phyloP scores from a whole-genome alignment of 352 stramenopile species.

The Phytophthora citricola region DNA sequence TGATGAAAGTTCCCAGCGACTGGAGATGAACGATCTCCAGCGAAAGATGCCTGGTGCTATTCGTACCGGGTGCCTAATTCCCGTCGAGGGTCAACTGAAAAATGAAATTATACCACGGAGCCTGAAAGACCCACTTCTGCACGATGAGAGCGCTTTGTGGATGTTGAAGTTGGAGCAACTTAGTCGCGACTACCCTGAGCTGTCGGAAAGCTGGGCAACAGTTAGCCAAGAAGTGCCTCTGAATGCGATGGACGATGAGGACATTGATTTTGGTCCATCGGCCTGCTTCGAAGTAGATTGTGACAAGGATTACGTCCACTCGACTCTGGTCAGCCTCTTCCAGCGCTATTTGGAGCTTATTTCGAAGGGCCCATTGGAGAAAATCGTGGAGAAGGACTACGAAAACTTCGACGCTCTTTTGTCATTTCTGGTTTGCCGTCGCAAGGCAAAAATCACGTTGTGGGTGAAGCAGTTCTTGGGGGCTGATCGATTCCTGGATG shows the following conservation, averaged over 20 bases:
- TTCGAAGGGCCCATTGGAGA: conserved; percentile 31
- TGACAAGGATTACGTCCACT: conserved; percentile 3
- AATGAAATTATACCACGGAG: conserved; percentile 13
- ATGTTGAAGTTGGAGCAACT: conserved; percentile 26
- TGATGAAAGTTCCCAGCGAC: conserved; percentile 52
- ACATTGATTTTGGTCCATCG: conserved; percentile 37
- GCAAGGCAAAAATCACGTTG: conserved; percentile 36
- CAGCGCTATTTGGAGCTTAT: conserved; percentile 31
- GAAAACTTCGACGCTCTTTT: conserved; percentile 42
- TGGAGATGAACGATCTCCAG: conserved; percentile 41
- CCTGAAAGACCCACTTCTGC: conserved; percentile 27
- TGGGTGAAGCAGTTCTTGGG: conserved; percentile 45
- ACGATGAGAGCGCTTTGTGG: background rate
- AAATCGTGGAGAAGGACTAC: conserved; percentile 32
- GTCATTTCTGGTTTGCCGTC: conserved; percentile 47
- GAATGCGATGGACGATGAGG: conserved; percentile 29
- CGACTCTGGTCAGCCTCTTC: conserved; percentile 24
- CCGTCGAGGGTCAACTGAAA: conserved; percentile 22
- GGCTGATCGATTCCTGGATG: conserved; percentile 38
- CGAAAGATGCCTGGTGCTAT: conserved; percentile 35
- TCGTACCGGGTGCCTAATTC: conserved; percentile 38
- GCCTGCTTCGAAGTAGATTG: conserved; percentile 7
- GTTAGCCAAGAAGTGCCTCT: conserved; percentile 24
- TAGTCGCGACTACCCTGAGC: conserved; percentile 26
- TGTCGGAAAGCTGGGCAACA: conserved; percentile 22